phyloP scores from a whole-genome alignment of 169 alveolate species.

The Neospora caninum region DNA sequence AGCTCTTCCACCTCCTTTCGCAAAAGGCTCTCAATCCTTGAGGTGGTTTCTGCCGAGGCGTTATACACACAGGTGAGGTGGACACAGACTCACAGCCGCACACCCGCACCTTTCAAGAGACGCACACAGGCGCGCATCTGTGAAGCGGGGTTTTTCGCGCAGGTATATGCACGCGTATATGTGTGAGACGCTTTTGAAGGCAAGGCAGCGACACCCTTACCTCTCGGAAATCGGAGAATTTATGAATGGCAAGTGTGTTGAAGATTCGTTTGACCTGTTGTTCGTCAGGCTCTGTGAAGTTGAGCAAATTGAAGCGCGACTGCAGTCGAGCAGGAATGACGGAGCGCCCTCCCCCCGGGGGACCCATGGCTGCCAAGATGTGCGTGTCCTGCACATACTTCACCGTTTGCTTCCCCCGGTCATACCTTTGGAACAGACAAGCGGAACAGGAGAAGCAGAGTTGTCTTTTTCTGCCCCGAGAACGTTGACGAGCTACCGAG shows the following conservation, averaged over 20 bases:
- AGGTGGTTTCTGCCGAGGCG: too few species aligned
- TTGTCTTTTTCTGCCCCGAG: background rate
- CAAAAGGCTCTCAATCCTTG: too few species aligned
- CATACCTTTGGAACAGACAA: conserved; percentile 78
- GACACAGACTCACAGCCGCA: too few species aligned
- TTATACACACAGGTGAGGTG: too few species aligned
- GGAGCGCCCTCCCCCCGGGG: conserved; percentile 96
- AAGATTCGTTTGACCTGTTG: conserved; percentile 84
- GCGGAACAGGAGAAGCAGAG: background rate
- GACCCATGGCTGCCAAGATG: conserved; percentile 94
- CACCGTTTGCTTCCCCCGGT: conserved; percentile 87
- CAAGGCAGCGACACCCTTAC: background rate
- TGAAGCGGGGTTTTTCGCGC: background rate
- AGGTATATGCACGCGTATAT: too few species aligned
- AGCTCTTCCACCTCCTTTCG: background rate
- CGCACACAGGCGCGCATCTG: background rate
- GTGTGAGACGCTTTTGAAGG: background rate
- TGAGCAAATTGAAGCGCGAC: conserved; percentile 86
- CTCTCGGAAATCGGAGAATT: conserved; percentile 66
- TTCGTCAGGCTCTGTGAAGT: conserved; percentile 70
- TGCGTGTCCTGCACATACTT: conserved; percentile 87
- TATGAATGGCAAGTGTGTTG: conserved; percentile 78
- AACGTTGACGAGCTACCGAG: background rate
- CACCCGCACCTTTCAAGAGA: background rate
- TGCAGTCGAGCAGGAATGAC: conserved; percentile 88